Conservation (phyloP, 768 basidiomycete species). For the Punctularia strigosozonata region DNA sequence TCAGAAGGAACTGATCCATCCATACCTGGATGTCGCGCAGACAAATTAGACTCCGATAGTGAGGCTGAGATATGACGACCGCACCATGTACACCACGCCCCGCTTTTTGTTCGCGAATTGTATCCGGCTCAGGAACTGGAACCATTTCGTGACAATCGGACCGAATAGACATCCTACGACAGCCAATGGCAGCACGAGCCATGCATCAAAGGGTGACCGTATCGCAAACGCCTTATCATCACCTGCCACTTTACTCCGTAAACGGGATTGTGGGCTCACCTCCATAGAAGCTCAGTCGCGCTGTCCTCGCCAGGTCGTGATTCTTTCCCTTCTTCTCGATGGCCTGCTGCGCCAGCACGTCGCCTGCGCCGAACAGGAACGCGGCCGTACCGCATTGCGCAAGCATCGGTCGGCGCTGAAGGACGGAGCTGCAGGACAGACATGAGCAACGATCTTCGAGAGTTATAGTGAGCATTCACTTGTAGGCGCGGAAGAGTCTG, state of each 20-base stretch:
- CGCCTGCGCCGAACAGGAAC: conserved; percentile 62
- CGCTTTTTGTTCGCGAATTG: conserved; percentile 51
- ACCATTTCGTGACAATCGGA: conserved; percentile 77
- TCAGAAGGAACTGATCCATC: conserved; percentile 70
- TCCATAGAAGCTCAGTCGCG: conserved; percentile 61
- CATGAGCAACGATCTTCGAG: conserved; percentile 3
- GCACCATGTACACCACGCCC: conserved; percentile 50
- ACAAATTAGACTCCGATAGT: neutral
- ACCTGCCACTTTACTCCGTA: neutral
- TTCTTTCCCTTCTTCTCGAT: conserved; percentile 60
- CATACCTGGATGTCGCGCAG: conserved; percentile 40
- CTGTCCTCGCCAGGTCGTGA: conserved; percentile 68
- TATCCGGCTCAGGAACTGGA: conserved; percentile 56
- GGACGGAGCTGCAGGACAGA: conserved; percentile 32
- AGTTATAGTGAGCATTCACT: no score
- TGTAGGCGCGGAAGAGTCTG: no score
- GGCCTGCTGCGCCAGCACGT: conserved; percentile 77
- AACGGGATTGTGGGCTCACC: conserved; percentile 25
- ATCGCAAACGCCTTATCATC: neutral
- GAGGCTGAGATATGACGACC: conserved; percentile 9
- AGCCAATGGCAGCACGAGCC: no score
- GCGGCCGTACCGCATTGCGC: conserved; percentile 56
- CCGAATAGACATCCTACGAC: conserved; percentile 58
- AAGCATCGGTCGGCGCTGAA: conserved; percentile 50
- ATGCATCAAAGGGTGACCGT: conserved; percentile 1